Base-by-base conservation (phyloP, 2,329 filamentous ascomycete species). In the Aspergillus amoenus region DNA sequence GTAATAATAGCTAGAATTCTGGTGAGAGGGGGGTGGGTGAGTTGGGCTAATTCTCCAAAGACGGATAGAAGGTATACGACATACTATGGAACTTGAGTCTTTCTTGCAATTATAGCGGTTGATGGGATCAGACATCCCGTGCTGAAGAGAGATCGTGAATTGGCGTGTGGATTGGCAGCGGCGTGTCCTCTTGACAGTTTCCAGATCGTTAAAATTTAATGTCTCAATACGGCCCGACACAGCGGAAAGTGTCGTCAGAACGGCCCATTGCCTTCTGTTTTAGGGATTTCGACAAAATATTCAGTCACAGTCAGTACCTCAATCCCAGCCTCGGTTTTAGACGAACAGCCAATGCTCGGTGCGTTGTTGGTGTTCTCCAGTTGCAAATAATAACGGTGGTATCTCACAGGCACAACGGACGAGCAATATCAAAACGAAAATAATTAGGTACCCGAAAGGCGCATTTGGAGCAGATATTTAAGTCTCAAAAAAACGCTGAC, bases 51-150 rank as follows among this genome's bases (percentile, higher is more conserved):
- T 17, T 37, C 13, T 40, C 34, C 15, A 6, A 21, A 15, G 17
- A 30, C 13, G 32, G 9, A 17, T 9, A 5, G 13, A 55, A 40
- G 41, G 37, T 12, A 51, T 24, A n/a, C 18, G 17, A 57, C 55
- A 49, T 57, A 57, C 55, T 40, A 54, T 41, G 45, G 34, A 34
- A 52, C 2, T 15, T 18, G 15, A 24, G 12, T 27, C 9, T 40
- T 37, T 34, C 9, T 40, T 37, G 42, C n/a, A 37, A 30, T 17
- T 17, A 47, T 43, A 30, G 34, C 3, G 37, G 11, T 47, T 18
- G 4, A 30, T 40, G 30, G 18, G 18, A 43, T 40, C 15, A 27
- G 17, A 24, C 50, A 50, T 50, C 27, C 45, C 45, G 37, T 32
- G 41, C 39, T 22, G 13, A 24, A 13, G 12, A 15, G 5, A 37